phyloP scores from a whole-genome alignment of 2,329 filamentous ascomycete species.

The Aspergillus jensenii region DNA sequence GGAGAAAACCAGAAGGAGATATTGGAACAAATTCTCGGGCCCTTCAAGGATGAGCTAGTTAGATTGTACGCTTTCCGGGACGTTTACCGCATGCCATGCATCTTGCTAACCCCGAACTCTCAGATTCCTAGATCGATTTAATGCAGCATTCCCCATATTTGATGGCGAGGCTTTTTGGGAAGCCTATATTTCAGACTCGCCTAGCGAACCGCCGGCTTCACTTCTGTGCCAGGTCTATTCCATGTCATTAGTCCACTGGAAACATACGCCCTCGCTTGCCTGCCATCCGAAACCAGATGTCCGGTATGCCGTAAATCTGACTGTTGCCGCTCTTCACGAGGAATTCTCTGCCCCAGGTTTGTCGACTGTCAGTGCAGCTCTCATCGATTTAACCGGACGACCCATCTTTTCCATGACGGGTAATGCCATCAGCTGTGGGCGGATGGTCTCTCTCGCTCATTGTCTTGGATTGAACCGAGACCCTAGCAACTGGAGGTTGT shows the following conservation, averaged over 20 bases:
- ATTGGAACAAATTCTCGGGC: conserved; percentile 60
- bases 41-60: conserved; percentile 53
- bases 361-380: conserved; percentile 57
- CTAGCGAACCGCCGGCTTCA: conserved; percentile 55
- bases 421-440: conserved; percentile 55
- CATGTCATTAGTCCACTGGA: conserved; percentile 60
- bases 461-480: conserved; percentile 58
- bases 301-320: conserved; percentile 63
- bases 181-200: conserved; percentile 46
- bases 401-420: conserved; percentile 62
- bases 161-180: conserved; percentile 56
- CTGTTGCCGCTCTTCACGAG: conserved; percentile 60
- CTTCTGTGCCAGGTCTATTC: conserved; percentile 60
- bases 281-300: conserved; percentile 55
- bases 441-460: conserved; percentile 55
- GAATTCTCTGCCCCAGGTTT: conserved; percentile 59
- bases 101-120: conserved; percentile 3
- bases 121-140: conserved; percentile 57
- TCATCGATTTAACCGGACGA: conserved; percentile 61
- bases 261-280: conserved; percentile 45
- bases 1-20: conserved; percentile 54
- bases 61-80: conserved; percentile 45
- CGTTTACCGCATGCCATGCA: neutral
- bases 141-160: conserved; percentile 62
- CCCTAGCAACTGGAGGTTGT: conserved; percentile 54